phyloP scores from a whole-genome alignment of 257 asterid genomes.

The Solanum paucissectum region DNA sequence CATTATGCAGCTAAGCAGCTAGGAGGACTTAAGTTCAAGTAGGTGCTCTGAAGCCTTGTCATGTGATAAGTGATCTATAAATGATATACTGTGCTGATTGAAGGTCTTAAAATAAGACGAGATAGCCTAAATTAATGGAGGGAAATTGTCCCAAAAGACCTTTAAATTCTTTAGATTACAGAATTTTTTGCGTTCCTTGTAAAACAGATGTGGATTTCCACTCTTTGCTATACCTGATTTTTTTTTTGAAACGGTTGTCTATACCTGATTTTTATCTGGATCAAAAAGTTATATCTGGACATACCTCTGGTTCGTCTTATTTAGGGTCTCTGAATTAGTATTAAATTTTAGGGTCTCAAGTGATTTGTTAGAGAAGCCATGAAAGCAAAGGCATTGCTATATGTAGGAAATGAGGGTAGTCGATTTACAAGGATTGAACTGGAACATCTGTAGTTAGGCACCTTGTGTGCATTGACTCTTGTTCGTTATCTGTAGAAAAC shows the following conservation, averaged over 20 bases:
- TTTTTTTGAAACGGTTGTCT: no score
- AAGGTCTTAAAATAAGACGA: not conserved
- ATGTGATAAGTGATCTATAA: not conserved
- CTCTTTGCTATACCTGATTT: not conserved
- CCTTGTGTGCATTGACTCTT: not conserved
- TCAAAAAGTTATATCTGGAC: not conserved
- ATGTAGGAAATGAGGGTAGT: not conserved
- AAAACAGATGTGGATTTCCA: not conserved
- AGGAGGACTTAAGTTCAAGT: not conserved
- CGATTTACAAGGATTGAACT: not conserved
- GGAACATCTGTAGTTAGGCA: not conserved
- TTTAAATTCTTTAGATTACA: not conserved
- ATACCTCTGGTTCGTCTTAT: not conserved
- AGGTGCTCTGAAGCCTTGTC: not conserved
- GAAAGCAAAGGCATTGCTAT: not conserved
- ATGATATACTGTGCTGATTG: not conserved
- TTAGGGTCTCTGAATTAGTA: not conserved
- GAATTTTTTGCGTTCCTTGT: not conserved
- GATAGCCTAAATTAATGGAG: not conserved
- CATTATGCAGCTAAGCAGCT: not conserved
- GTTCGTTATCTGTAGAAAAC: not conserved
- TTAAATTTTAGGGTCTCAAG: not conserved
- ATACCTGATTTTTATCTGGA: no score
- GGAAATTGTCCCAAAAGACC: not conserved
- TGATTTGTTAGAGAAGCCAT: not conserved